These are phyloP conservation scores for Parmelia sp. DNA, from an alignment of 495 filamentous ascomycete genomes.

Conservation along the genomic window DNA sequence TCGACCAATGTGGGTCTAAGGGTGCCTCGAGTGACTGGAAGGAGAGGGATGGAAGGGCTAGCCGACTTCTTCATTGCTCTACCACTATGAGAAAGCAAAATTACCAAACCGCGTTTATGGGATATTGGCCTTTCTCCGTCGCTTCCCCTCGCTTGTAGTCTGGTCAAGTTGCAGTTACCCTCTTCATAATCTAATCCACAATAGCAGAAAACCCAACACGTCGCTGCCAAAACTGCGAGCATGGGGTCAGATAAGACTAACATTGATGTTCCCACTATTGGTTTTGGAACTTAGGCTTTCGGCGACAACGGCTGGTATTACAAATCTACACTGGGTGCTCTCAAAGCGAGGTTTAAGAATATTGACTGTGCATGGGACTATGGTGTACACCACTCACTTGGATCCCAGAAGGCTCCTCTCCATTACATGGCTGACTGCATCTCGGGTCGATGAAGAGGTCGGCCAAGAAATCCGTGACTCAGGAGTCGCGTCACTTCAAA, in stretches of 20 bases:
- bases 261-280: conserved; percentile 11
- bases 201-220: background rate
- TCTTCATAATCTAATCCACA: background rate
- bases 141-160: background rate
- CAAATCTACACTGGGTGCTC: no score
- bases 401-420: no score
- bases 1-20: background rate
- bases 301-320: conserved; percentile 15
- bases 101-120: background rate
- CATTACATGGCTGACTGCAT: no score
- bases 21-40: background rate
- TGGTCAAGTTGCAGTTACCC: background rate
- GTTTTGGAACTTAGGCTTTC: conserved; percentile 15
- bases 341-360: no score
- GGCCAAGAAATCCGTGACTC: no score
- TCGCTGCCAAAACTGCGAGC: conserved; percentile 7
- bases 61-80: background rate
- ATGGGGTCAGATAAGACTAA: conserved; percentile 3
- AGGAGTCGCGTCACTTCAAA: no score
- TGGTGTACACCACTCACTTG: no score
- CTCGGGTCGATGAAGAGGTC: no score
- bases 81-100: background rate
- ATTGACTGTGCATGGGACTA: no score
- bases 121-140: background rate
- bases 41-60: background rate